Evolutionary conservation across 805 yeast species (phyloP), one percentile per base, ranked within the genome.

Genomic region (Kodamaea neixiangensis): DNA sequence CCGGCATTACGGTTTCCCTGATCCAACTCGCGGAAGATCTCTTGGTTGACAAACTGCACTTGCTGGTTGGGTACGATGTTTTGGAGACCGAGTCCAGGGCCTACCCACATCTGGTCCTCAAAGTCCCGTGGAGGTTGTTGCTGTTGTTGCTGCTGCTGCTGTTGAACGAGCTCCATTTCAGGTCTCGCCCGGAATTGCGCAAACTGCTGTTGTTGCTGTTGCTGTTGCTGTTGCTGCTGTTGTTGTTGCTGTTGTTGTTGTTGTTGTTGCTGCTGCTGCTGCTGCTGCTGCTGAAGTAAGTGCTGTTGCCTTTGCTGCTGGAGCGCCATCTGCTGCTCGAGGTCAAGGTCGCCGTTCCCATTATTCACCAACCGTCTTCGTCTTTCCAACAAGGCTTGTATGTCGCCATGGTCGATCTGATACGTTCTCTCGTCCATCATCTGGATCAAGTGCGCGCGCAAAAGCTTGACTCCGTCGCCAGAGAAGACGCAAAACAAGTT

Each of bases 401-500:
- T 61, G 39, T 67, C 69, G 18, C 65, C 67, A 39, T 67, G 71
- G 40, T 69, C 74, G 19, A 70, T 56, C 41, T 59, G 62, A 52
- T 69, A 68, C 2, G 68, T 59, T 33, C 70, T 52, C 47, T 67
- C 73, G 49, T 69, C 73, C 73, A 71, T 70, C 9, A 66, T 59
- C 57, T 65, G 68, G 61, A 78, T 83, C 44, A 93, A 76, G 64
- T 87, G 85, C 38, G 81, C 83, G 55, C 97, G 80, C 55, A 93
- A 75, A 53, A 82, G 81, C 45, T 76, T 80, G 14, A 94, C 97
- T 7, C 97, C 97, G 53, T 81, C 82, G 1, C 98, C 98, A 31
- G 93, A 85, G 64, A 91, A 94, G 10, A 93, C 99, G 71, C 98
- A 93, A 63, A 94, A 93, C 45, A 88, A 78, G 18, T 85, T 79